Evolutionary conservation across 2,329 filamentous ascomycete genomes (phyloP).

Genomic region (Colletotrichum incanum): DNA sequence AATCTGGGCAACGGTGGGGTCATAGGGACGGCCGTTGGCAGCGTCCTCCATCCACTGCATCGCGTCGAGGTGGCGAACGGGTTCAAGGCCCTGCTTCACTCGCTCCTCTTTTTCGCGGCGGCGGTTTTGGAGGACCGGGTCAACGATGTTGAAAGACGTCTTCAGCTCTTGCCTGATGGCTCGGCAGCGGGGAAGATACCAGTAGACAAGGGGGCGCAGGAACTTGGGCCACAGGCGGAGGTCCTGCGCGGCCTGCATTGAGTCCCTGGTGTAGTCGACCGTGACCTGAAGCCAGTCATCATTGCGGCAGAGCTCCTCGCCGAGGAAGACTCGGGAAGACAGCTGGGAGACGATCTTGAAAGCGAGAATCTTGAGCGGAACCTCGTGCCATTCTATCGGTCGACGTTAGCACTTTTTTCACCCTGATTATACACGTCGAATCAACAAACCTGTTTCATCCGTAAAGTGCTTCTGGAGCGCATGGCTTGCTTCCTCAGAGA

Average conservation of each 20-base stretch:
- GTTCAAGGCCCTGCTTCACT: slow-evolving; percentile 9
- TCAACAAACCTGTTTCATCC: background rate
- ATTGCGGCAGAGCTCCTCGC: slow-evolving; percentile 60
- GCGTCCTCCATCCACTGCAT: slow-evolving; percentile 60
- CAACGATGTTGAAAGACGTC: slow-evolving; percentile 54
- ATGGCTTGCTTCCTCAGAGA: slow-evolving; percentile 1
- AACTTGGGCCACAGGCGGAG: slow-evolving; percentile 59
- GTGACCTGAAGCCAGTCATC: slow-evolving; percentile 62
- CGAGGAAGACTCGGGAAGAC: slow-evolving; percentile 65
- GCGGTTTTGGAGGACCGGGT: slow-evolving; percentile 50
- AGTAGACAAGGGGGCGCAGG: slow-evolving; percentile 59
- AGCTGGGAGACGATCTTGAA: slow-evolving; percentile 60
- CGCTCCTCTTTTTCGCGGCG: slow-evolving; percentile 49
- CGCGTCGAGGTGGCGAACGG: slow-evolving; percentile 51
- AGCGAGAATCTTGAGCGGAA: background rate
- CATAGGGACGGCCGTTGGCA: slow-evolving; percentile 71
- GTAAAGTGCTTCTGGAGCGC: slow-evolving; percentile 2
- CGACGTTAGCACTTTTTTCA: background rate
- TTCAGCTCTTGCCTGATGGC: slow-evolving; percentile 55
- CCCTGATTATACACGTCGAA: background rate
- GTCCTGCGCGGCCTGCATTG: slow-evolving; percentile 52
- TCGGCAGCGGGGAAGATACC: slow-evolving; percentile 58
- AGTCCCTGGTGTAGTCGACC: slow-evolving; percentile 58
- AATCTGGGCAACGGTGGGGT: slow-evolving; percentile 78
- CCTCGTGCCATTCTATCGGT: slow-evolving; percentile 46